A percentile compares a stretch with the other conserved stretches of the same genome.
phyloP scores from a whole-genome alignment of 2,329 filamentous ascomycete genomes.

The Atkinsonella hypoxylon region DNA sequence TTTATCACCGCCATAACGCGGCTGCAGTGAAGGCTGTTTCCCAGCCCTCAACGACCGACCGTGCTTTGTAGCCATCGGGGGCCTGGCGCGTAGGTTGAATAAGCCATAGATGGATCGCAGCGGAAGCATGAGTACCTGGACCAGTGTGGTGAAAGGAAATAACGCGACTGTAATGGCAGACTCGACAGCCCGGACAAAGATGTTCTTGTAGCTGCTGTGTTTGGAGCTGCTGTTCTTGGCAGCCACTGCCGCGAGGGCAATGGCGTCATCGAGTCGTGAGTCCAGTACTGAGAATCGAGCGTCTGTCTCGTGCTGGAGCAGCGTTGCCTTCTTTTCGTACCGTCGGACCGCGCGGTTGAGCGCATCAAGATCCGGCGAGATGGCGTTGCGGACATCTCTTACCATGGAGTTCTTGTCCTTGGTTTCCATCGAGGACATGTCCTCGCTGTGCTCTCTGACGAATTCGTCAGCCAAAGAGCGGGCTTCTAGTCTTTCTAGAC shows the following conservation, averaged over 20 bases:
- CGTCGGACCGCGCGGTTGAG: conserved; percentile 78
- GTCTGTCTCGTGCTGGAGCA: conserved; percentile 66
- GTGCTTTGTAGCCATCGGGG: conserved; percentile 13
- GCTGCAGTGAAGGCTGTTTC: conserved; percentile 10
- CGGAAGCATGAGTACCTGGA: conserved; percentile 31
- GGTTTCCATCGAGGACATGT: conserved; percentile 20
- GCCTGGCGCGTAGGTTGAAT: conserved; percentile 21
- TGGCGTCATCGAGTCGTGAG: conserved; percentile 58
- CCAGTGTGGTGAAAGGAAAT: conserved; percentile 29
- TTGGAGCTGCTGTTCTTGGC: conserved; percentile 37
- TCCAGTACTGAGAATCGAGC: conserved; percentile 62
- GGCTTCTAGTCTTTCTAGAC: conserved; percentile 59
- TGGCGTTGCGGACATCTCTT: conserved; percentile 48
- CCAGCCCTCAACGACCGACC: conserved; percentile 1
- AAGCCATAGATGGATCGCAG: conserved; percentile 25
- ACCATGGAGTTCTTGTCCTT: conserved; percentile 33
- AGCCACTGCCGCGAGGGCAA: conserved; percentile 69
- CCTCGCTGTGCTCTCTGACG: conserved; percentile 15
- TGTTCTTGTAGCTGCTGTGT: conserved; percentile 26
- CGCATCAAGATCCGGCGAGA: conserved; percentile 77
- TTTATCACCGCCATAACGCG: conserved; percentile 24
- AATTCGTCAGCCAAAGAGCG: conserved; percentile 23
- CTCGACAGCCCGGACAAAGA: conserved; percentile 27
- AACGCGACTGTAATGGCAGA: conserved; percentile 22
- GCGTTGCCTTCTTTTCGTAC: conserved; percentile 78